Base-by-base conservation (phyloP, 2,329 filamentous ascomycete genomes). In the Phialophora expanda region DNA sequence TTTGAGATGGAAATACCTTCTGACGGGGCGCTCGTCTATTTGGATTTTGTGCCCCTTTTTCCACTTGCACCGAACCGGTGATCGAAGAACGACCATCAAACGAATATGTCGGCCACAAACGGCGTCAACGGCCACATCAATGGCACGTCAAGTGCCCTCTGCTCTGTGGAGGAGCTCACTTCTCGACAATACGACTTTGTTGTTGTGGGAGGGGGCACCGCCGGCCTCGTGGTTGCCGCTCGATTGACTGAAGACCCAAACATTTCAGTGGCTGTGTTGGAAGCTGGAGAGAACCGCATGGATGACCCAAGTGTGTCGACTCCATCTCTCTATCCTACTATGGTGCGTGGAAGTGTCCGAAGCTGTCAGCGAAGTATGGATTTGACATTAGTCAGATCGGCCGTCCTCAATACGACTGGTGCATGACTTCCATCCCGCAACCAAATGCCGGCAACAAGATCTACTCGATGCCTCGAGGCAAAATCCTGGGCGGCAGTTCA, bases 261-360 rank as follows among this genome's bases (percentile, higher is more conserved):
- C 26, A 64, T 81, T 62, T 72, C 74, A 3, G 77, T 86, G 22
- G 78, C 76, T 22, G 78, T 83, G 0, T 71, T 83, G 24, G 81
- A 83, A 71, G 81, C 80, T 17, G 81, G 81, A 30, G 67, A 70
- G n/a, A 73, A 74, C 17, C 70, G 71, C 12, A 65, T 74, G 24
- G 73, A 74, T 12, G 75, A 75, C 7, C 66, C 68, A 12, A 61
- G 64, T 4, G 73, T 77, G 38, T 73, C 72, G 5, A 72, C 73
- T 7, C 74, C 74, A 32, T 58, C 65, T 48, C 56, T 70, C 5
- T 71, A 68, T 51, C 66, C 66, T n/a, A 68, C 67, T 4, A 44
- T 67, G 67, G 66, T 68, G 34, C 41, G 61, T 61, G 26, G 22
- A 20, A 38, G 20, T 53, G 17, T 48, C 44, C 8, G 4, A n/a